phyloP scores from a whole-genome alignment of 495 filamentous ascomycete species.

The Lophiostoma macrostomum region DNA sequence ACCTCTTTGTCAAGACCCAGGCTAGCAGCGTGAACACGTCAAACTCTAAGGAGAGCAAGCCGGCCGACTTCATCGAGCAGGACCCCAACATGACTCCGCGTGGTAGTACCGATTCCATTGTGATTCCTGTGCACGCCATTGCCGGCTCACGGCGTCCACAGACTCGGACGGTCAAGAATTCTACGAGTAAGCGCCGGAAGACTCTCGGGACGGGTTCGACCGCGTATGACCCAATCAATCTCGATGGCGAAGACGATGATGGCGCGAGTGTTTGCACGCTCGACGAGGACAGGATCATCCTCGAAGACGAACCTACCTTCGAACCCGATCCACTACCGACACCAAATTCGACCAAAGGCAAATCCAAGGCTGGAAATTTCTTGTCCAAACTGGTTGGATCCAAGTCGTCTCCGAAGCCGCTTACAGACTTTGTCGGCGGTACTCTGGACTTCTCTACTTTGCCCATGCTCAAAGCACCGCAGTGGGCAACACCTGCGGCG shows the following conservation, averaged over 20 bases:
- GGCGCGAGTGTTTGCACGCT: constrained; percentile 51
- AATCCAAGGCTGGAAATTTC: constrained; percentile 30
- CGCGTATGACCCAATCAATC: constrained; percentile 26
- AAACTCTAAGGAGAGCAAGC: constrained; percentile 29
- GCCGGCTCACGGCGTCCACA: constrained; percentile 40
- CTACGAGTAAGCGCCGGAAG: constrained; percentile 35
- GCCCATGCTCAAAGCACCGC: constrained; percentile 58
- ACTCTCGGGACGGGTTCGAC: constrained; percentile 30
- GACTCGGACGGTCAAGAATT: constrained; percentile 13
- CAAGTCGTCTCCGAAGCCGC: constrained; percentile 21
- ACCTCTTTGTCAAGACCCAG: constrained; percentile 64
- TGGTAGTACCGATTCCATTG: constrained; percentile 42
- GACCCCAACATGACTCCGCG: constrained; percentile 50
- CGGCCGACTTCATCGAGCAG: constrained; percentile 49
- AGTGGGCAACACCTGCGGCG: constrained; percentile 64
- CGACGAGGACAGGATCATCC: constrained; percentile 50
- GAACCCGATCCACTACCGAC: constrained; percentile 17
- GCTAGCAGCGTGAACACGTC: not conserved
- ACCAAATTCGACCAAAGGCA: constrained; percentile 21
- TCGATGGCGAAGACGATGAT: constrained; percentile 34
- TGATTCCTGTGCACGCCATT: constrained; percentile 54
- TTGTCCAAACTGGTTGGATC: constrained; percentile 25
- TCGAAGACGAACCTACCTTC: constrained; percentile 39
- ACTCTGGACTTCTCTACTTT: constrained; percentile 55
- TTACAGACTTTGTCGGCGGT: constrained; percentile 67